Percentiles rank a stretch among this genome's conserved stretches.
Conservation (phyloP, 148 eudicot genomes). For the Camellia lanceoleosa region DNA sequence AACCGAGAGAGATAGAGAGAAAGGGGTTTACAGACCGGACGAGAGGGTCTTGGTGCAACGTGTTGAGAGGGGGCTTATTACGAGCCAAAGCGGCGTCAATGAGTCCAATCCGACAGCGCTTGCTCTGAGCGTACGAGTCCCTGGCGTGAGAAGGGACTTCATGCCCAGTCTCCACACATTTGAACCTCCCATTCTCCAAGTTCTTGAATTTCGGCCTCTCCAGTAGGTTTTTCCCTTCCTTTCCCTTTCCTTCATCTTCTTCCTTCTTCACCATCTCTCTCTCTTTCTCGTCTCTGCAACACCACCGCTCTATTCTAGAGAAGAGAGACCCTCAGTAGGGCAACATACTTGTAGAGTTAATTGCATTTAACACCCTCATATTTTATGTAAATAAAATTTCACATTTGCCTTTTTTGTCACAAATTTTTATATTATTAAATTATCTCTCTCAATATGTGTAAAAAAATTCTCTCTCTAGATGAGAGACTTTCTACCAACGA, state of each 20-base stretch:
- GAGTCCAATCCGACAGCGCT: conserved; percentile 86
- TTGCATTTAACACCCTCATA: too few relatives aligned
- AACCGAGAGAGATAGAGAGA: background rate
- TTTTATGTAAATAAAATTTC: too few relatives aligned
- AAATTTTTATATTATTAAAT: too few relatives aligned
- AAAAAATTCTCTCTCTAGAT: too few relatives aligned
- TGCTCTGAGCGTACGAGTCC: conserved; percentile 54
- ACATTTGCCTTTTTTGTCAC: too few relatives aligned
- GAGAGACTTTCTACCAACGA: too few relatives aligned
- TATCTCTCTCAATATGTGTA: too few relatives aligned
- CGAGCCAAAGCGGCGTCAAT: conserved; percentile 60
- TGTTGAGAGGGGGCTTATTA: conserved; percentile 76
- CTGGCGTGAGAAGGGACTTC: conserved; percentile 61
- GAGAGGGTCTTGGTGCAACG: conserved; percentile 70
- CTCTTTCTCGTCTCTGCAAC: conserved; percentile 23
- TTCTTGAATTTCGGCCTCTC: conserved; percentile 65
- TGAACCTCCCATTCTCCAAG: conserved; percentile 75
- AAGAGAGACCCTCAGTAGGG: too few relatives aligned
- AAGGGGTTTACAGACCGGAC: conserved; percentile 35
- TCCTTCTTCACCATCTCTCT: conserved; percentile 6
- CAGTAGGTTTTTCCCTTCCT: conserved; percentile 59
- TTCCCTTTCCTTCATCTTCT: conserved; percentile 12
- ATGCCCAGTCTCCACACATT: conserved; percentile 78
- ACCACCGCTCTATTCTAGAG: too few relatives aligned
- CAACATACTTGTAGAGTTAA: too few relatives aligned